These are phyloP conservation scores for Mimosa pudica DNA, from an alignment of 306 rosid species.

Conservation along the genomic window DNA sequence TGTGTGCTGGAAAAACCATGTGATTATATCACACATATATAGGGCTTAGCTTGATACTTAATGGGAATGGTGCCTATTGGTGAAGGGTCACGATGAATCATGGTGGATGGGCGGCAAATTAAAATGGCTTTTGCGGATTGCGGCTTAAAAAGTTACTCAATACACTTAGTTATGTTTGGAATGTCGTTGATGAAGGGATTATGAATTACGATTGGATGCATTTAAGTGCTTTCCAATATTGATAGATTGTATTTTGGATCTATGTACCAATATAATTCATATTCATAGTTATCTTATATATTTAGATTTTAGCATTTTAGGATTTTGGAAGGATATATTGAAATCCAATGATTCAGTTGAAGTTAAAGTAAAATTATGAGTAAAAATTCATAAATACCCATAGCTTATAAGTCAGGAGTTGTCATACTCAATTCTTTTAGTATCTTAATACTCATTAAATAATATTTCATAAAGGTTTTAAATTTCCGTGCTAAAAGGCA, in stretches of 20 bases:
- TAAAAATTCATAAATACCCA: too few relatives aligned
- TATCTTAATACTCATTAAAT: too few relatives aligned
- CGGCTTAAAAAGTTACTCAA: too few relatives aligned
- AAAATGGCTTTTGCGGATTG: too few relatives aligned
- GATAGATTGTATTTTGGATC: neutral
- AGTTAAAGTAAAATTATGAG: neutral
- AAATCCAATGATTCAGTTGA: neutral
- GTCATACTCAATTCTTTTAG: too few relatives aligned
- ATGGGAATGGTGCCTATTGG: constrained; percentile 21
- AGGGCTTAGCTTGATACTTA: neutral
- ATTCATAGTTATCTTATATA: neutral
- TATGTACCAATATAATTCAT: neutral
- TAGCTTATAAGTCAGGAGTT: too few relatives aligned
- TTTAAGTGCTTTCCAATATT: neutral
- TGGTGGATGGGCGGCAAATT: too few relatives aligned
- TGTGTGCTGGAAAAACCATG: neutral
- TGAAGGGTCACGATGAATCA: neutral
- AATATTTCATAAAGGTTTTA: too few relatives aligned
- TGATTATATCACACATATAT: constrained; percentile 3
- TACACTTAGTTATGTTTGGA: too few relatives aligned
- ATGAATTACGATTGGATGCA: neutral
- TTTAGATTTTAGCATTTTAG: neutral
- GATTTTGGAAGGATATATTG: neutral
- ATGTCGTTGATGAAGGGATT: too few relatives aligned
- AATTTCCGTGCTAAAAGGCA: too few relatives aligned